Evolutionary conservation across 2,329 filamentous ascomycete species (phyloP).

Genomic region (Beauveria australis): DNA sequence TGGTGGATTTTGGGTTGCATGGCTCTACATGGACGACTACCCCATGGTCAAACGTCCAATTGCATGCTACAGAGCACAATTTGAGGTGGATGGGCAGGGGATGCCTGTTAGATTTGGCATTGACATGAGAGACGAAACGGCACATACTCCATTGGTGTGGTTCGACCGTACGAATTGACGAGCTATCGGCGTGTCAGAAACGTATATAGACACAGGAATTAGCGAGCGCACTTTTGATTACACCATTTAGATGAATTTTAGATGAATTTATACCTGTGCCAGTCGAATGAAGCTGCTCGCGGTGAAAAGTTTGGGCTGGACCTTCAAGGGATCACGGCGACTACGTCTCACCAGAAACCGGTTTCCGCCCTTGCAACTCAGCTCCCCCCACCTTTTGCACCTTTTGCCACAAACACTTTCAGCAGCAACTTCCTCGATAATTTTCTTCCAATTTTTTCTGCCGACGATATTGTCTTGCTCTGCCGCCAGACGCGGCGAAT

Average conservation of each 20-base stretch:
- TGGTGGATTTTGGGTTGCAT: slow-evolving; percentile 17
- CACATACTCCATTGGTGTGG: slow-evolving; percentile 2
- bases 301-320: background rate
- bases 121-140: slow-evolving; percentile 7
- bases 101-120: background rate
- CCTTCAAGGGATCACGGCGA: background rate
- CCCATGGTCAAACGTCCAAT: slow-evolving; percentile 12
- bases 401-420: slow-evolving; percentile 4
- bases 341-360: background rate
- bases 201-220: background rate
- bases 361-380: slow-evolving; percentile 3
- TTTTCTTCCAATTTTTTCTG: background rate
- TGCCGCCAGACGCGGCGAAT: background rate
- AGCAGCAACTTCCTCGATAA: background rate
- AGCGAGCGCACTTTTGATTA: no score
- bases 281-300: background rate
- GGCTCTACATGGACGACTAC: slow-evolving; percentile 16
- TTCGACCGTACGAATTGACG: background rate
- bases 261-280: no score
- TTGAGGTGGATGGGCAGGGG: background rate
- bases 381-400: slow-evolving; percentile 10
- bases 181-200: background rate
- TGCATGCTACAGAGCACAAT: slow-evolving; percentile 13
- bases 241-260: no score
- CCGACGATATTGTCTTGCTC: background rate